Evolutionary conservation across 2,329 filamentous ascomycete species (phyloP).

Genomic region (Aureobasidium vineae): DNA sequence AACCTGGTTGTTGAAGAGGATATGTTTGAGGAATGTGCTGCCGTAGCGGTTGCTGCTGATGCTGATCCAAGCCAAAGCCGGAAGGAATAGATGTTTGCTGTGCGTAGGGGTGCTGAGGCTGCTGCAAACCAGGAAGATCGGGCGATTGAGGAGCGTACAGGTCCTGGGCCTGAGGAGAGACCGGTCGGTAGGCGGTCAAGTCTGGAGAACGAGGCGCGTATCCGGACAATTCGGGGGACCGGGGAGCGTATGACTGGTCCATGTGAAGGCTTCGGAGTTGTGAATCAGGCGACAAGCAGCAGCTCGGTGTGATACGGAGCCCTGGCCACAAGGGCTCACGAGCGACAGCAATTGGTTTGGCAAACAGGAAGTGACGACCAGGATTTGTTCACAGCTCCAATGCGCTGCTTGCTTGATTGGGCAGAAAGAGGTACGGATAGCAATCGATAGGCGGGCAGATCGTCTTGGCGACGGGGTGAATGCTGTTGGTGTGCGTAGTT

Average conservation of each 20-base stretch:
- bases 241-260: constrained; percentile 27
- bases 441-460: constrained; percentile 19
- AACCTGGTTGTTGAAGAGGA: constrained; percentile 11
- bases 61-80: constrained; percentile 1
- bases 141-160: constrained; percentile 28
- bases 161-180: constrained; percentile 37
- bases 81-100: constrained; percentile 3
- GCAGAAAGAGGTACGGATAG: not conserved
- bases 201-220: constrained; percentile 47
- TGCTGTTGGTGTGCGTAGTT: not conserved
- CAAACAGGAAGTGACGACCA: constrained; percentile 3
- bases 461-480: constrained; percentile 6
- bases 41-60: constrained; percentile 15
- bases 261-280: constrained; percentile 1
- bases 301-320: not conserved
- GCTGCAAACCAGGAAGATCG: constrained; percentile 26
- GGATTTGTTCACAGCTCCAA: constrained; percentile 18
- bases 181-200: constrained; percentile 50
- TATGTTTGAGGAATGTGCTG: constrained; percentile 28
- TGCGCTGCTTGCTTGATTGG: constrained; percentile 15
- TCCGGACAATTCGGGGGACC: constrained; percentile 26
- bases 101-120: constrained; percentile 19
- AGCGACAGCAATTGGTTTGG: constrained; percentile 15
- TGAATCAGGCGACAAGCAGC: not conserved
- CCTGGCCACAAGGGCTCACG: constrained; percentile 17